phyloP scores from a whole-genome alignment of 176 grass and related monocot species.

The Oropetium thomaeum region DNA sequence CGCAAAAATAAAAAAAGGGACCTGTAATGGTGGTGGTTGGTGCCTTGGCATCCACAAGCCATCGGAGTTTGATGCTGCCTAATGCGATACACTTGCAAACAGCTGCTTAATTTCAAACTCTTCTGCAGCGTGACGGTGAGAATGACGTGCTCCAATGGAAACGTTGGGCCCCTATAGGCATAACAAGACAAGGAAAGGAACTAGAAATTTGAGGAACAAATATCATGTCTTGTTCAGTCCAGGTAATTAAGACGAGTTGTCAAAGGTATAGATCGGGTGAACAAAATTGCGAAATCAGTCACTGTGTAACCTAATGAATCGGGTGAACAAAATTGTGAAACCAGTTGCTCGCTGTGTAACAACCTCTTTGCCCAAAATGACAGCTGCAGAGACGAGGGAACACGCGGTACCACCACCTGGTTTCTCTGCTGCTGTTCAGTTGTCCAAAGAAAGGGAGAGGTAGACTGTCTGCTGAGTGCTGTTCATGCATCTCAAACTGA shows the following conservation, averaged over 20 bases:
- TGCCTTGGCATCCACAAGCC: slow-evolving; percentile 19
- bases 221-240: slow-evolving; percentile 27
- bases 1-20: too few relatives aligned
- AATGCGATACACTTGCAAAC: slow-evolving; percentile 13
- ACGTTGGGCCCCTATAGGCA: background rate
- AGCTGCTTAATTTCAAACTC: slow-evolving; percentile 1
- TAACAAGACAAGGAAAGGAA: background rate
- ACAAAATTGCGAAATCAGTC: background rate
- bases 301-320: background rate
- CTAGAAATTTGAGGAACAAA: slow-evolving; percentile 13
- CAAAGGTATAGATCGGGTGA: background rate
- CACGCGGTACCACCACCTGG: background rate
- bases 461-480: background rate
- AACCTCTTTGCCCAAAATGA: background rate
- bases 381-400: background rate
- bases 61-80: background rate
- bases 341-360: too few relatives aligned
- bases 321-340: too few relatives aligned
- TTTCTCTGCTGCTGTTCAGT: background rate
- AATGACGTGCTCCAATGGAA: background rate
- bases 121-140: slow-evolving; percentile 21
- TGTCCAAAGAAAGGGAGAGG: background rate
- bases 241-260: background rate
- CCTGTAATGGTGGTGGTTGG: slow-evolving; percentile 16
- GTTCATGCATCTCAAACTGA: too few relatives aligned